Conservation (phyloP, 495 filamentous ascomycete species). For the Neurospora sp. region DNA sequence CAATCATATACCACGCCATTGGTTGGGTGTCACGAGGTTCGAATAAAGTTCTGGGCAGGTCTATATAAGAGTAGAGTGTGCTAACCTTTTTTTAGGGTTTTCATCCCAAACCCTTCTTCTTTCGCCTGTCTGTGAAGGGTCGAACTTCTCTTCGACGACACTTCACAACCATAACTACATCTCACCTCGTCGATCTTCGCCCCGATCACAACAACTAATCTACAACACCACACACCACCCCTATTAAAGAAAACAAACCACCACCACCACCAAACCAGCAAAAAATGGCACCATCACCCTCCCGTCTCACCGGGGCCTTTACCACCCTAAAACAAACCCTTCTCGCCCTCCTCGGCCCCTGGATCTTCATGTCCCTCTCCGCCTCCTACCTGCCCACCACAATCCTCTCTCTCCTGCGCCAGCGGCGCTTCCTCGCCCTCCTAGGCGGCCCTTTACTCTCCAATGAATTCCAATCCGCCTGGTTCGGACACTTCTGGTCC, state of each 20-base stretch:
- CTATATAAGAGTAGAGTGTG: neutral
- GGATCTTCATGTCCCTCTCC: constrained; percentile 29
- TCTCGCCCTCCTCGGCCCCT: constrained; percentile 25
- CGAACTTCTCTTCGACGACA: neutral
- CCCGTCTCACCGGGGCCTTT: neutral
- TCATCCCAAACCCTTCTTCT: neutral
- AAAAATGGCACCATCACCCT: neutral
- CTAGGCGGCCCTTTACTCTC: constrained; percentile 22
- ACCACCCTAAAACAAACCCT: constrained; percentile 1
- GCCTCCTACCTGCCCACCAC: constrained; percentile 27
- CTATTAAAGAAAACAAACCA: neutral
- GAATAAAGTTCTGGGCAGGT: neutral
- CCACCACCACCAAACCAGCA: neutral
- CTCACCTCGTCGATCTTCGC: neutral
- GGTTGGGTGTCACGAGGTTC: neutral
- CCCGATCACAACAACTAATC: no score
- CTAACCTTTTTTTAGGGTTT: neutral
- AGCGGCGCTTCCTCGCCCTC: constrained; percentile 16
- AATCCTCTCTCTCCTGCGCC: constrained; percentile 19
- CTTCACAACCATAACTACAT: neutral
- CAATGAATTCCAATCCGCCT: constrained; percentile 18
- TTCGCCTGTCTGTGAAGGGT: neutral
- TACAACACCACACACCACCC: neutral
- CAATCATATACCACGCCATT: neutral
- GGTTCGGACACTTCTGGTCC: constrained; percentile 43